These are phyloP conservation scores for Parathielavia appendiculata DNA, from an alignment of 495 filamentous ascomycete genomes.

Conservation along the genomic window DNA sequence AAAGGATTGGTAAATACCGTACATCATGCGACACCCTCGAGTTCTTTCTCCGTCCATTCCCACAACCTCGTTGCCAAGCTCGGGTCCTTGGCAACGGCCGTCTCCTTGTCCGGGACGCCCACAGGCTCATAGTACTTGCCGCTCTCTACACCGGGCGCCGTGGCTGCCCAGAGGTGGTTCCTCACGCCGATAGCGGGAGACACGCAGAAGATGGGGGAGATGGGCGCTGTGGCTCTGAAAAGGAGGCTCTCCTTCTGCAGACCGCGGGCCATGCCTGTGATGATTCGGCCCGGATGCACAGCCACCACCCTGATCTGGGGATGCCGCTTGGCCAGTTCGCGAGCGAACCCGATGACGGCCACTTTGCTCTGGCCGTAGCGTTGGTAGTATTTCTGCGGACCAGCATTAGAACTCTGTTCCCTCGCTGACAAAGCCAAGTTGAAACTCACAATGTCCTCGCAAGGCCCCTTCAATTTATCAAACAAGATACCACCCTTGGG, in stretches of 20 bases:
- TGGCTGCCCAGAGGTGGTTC: neutral
- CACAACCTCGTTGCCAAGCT: neutral
- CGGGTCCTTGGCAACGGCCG: neutral
- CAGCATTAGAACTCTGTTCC: neutral
- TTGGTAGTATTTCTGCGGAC: neutral
- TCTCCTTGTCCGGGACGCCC: neutral
- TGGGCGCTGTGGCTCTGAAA: neutral
- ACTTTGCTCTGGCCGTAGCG: constrained; percentile 1
- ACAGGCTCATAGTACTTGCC: constrained; percentile 4
- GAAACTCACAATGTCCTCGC: neutral
- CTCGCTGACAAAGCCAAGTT: neutral
- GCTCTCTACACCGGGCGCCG: neutral
- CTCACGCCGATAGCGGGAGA: neutral
- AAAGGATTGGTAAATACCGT: too few species aligned
- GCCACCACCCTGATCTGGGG: neutral
- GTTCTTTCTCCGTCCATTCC: constrained; percentile 1
- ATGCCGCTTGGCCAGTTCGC: neutral
- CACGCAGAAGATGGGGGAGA: neutral
- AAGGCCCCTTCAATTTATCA: neutral
- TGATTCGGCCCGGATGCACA: neutral
- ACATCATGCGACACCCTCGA: neutral
- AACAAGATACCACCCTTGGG: neutral
- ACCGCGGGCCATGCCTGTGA: neutral
- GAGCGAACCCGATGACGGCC: neutral
- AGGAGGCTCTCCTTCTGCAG: neutral